Base-by-base conservation (phyloP, 305 asterid species). In the Rubia balearica region DNA sequence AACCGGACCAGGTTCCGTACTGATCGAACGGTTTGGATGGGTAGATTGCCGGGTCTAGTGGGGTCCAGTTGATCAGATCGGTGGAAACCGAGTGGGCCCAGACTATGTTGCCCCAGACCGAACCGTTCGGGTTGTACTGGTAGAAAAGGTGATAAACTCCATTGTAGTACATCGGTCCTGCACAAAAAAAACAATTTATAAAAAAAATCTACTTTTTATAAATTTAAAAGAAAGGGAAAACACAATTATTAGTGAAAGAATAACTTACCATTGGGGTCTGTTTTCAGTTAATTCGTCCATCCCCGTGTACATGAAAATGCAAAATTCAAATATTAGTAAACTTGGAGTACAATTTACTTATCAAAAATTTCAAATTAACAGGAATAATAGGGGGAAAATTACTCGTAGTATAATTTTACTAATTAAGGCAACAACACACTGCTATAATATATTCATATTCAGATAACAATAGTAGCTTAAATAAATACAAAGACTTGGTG, bases 11-110 rank as follows among this genome's bases (percentile, higher is more conserved):
- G 24, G 79, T 71, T 0, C 85, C 87, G 3, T 77, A 79, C 11
- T 77, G 38, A 16, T 83, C 85, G 46, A 81, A 81, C 11, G 72
- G 68, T 68, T 83, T 57, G 9, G 85, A 79, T 4, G 84, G 84
- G 55, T 30, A 73, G 40, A 83, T 76, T 7, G 81, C 85, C 4
- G 79, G 83, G 5, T 77, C 69, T 16, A 83, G 61, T 0, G 71
- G 61, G 17, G 62, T 69, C 87, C 85, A 83, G 41, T 81, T 79
- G 49, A 83, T 83, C 76, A 81, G 22, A 77, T 83, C 84, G 0
- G 36, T 77, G 16, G 87, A 83, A 0, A 81, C 82, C n/a, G 87
- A 77, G 67, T 81, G 87, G 14, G 78, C 86, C 88, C 88, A 84
- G 14, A 80, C 69, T 43, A 84, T 84, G 21, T 84, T 84, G 6